phyloP scores from a whole-genome alignment of 306 rosid species.

The Herpetospermum pedunculosum region DNA sequence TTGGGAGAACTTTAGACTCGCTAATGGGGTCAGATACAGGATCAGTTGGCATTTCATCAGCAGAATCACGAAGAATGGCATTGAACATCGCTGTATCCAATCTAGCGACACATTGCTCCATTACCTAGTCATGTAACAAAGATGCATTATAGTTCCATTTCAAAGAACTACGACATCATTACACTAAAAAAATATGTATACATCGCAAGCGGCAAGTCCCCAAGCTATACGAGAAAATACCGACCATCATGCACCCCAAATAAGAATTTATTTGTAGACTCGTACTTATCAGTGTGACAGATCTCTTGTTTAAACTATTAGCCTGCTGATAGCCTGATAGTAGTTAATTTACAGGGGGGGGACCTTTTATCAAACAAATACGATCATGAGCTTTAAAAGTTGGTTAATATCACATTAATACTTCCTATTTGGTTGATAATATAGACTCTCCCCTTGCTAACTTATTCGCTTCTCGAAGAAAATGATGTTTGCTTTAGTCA shows the following conservation, averaged over 20 bases:
- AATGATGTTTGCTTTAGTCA: background rate
- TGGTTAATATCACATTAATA: background rate
- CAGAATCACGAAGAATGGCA: slow-evolving; percentile 94
- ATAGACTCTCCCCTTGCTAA: background rate
- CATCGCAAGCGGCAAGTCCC: background rate
- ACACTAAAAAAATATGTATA: background rate
- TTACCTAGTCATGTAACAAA: slow-evolving; percentile 33
- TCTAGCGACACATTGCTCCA: slow-evolving; percentile 93
- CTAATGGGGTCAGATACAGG: slow-evolving; percentile 94
- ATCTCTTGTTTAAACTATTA: background rate
- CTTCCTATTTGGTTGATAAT: background rate
- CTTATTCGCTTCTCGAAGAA: background rate
- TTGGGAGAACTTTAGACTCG: slow-evolving; percentile 73
- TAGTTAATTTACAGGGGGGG: too few relatives aligned
- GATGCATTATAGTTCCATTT: background rate
- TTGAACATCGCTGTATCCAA: slow-evolving; percentile 97
- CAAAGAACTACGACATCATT: background rate
- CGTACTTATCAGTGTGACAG: background rate
- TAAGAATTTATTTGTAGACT: background rate
- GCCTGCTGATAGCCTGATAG: background rate
- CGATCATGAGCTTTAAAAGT: background rate
- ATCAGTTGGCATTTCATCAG: slow-evolving; percentile 81
- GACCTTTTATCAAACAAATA: background rate
- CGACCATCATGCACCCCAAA: background rate
- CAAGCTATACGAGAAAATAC: background rate